A percentile compares a stretch with the other conserved stretches of the same genome.
Conservation (phyloP, 805 yeast species). For the Candida glaebosa region DNA sequence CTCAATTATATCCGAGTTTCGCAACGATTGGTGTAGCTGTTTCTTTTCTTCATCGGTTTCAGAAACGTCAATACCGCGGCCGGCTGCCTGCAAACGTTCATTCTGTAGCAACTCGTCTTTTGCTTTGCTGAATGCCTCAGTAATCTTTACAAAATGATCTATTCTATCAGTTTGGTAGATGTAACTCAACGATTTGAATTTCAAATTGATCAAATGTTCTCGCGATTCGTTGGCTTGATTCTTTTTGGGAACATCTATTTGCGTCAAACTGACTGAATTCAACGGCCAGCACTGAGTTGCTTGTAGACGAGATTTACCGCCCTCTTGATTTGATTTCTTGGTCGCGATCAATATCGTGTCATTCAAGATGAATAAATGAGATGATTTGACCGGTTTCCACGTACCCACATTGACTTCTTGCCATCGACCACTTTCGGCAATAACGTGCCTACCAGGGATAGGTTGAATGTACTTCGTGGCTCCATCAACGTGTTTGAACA, state of each 20-base stretch:
- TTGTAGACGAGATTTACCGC: slow-evolving; percentile 41
- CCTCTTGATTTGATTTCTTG: slow-evolving; percentile 40
- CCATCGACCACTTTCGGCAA: slow-evolving; percentile 82
- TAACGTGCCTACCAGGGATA: slow-evolving; percentile 73
- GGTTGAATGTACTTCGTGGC: slow-evolving; percentile 77
- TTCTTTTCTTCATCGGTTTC: slow-evolving; percentile 33
- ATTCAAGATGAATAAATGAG: slow-evolving; percentile 72
- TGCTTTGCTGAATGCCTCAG: slow-evolving; percentile 57
- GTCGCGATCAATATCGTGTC: slow-evolving; percentile 77
- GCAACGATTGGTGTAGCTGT: slow-evolving; percentile 39
- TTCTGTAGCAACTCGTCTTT: slow-evolving; percentile 45
- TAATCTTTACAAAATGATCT: slow-evolving; percentile 54
- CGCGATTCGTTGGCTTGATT: slow-evolving; percentile 18
- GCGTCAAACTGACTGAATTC: slow-evolving; percentile 50
- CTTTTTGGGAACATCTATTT: slow-evolving; percentile 27
- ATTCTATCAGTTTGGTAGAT: slow-evolving; percentile 59
- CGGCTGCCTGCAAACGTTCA: slow-evolving; percentile 23
- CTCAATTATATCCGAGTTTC: slow-evolving; percentile 45
- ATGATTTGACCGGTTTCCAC: slow-evolving; percentile 72
- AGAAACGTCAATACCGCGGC: slow-evolving; percentile 11
- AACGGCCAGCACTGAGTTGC: slow-evolving; percentile 82
- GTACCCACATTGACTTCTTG: slow-evolving; percentile 81
- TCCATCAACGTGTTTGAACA: slow-evolving; percentile 87
- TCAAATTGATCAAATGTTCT: slow-evolving; percentile 43
- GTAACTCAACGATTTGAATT: slow-evolving; percentile 46